A percentile compares a stretch with the other conserved stretches of the same genome.
phyloP scores from a whole-genome alignment of 2,329 filamentous ascomycete species.

The Colletotrichum liriopes region DNA sequence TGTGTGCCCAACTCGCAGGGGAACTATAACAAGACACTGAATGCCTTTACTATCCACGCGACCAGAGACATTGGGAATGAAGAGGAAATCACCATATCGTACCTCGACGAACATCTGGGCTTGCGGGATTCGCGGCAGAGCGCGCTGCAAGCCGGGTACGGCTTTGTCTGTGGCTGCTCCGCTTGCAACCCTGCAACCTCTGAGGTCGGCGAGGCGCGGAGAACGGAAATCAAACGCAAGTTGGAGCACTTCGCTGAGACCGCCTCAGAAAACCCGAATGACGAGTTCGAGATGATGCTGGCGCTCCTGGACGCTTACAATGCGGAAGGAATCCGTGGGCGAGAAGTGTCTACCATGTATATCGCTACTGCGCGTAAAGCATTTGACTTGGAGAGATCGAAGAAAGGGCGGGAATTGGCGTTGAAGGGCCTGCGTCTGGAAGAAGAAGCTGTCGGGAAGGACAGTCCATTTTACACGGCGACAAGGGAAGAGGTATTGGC shows the following conservation, averaged over 20 bases:
- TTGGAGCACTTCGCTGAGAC: conserved; percentile 19
- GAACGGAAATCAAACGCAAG: conserved; percentile 11
- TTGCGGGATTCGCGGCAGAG: conserved; percentile 13
- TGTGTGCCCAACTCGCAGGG: conserved; percentile 40
- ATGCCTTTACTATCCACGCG: conserved; percentile 33
- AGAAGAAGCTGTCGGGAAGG: conserved; percentile 36
- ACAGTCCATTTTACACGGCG: conserved; percentile 34
- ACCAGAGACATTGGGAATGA: conserved; percentile 25
- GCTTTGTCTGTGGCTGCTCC: conserved; percentile 28
- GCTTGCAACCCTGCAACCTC: conserved; percentile 21
- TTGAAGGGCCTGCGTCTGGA: conserved; percentile 30
- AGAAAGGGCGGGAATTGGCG: conserved; percentile 13
- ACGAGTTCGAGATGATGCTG: conserved; percentile 28
- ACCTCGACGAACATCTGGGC: conserved; percentile 36
- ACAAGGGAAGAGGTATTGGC: conserved; percentile 6
- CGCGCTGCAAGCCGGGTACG: conserved; percentile 19
- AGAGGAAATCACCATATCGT: conserved; percentile 41
- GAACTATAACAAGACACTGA: conserved; percentile 30
- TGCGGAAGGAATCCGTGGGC: conserved; percentile 24
- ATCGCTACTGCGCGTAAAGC: conserved; percentile 26
- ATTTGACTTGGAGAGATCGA: not conserved
- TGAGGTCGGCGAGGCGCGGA: conserved; percentile 19
- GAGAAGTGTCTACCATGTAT: conserved; percentile 35
- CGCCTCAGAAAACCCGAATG: conserved; percentile 5
- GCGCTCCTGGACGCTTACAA: conserved; percentile 28